Percentiles rank a stretch among this genome's conserved stretches.
These are phyloP conservation scores for Suillus bovinus DNA, from an alignment of 768 basidiomycete species.

Conservation along the genomic window DNA sequence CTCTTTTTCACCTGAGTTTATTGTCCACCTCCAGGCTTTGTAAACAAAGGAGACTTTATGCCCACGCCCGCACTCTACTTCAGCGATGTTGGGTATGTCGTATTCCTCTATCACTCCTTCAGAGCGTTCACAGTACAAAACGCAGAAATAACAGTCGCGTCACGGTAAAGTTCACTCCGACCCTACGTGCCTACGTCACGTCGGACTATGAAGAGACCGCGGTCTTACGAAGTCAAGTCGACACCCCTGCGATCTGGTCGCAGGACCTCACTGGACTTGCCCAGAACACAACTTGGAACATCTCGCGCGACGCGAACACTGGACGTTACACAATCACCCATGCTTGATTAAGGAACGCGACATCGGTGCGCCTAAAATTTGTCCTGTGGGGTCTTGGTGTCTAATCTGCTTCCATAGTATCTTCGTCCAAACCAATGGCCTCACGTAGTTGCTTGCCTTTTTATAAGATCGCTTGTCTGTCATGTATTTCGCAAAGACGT, in stretches of 20 bases:
- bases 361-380: background rate
- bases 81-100: background rate
- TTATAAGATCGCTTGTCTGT: background rate
- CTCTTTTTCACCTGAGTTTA: background rate
- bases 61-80: background rate
- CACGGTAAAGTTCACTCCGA: background rate
- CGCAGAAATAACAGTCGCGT: background rate
- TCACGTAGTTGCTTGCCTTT: background rate
- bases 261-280: background rate
- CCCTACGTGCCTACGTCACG: background rate
- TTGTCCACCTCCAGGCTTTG: background rate
- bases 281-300: background rate
- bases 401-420: background rate
- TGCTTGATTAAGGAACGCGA: background rate
- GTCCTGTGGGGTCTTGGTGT: too few species aligned
- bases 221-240: background rate
- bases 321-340: background rate
- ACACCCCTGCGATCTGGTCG: background rate
- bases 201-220: conserved; percentile 5
- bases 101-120: background rate
- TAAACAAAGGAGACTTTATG: background rate
- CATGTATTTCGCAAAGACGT: background rate
- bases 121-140: background rate
- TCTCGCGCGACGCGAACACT: background rate
- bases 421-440: background rate